Conservation (phyloP, 352 stramenopile genomes). For the Peronospora farinosa region DNA sequence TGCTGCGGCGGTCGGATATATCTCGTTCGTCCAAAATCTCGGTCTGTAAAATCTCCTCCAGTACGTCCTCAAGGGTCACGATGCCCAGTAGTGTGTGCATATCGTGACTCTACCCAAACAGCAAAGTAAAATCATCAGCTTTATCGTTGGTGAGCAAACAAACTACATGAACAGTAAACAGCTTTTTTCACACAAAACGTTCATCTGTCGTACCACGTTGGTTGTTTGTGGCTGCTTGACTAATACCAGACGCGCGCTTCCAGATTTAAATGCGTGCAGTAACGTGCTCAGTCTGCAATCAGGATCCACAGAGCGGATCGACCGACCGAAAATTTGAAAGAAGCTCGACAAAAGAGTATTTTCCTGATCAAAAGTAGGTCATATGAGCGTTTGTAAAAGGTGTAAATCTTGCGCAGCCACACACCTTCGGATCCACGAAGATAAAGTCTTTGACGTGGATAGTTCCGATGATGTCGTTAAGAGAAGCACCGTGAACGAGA, state of each 20-base stretch:
- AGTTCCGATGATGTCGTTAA: conserved; percentile 93
- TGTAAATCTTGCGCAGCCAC: conserved; percentile 18
- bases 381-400: conserved; percentile 33
- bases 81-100: conserved; percentile 93
- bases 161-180: background rate
- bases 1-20: conserved; percentile 28
- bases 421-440: conserved; percentile 95
- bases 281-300: conserved; percentile 91
- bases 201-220: conserved; percentile 16
- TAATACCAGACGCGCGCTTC: conserved; percentile 90
- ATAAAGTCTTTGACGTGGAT: conserved; percentile 99
- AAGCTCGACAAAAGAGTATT: conserved; percentile 56
- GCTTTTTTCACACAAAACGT: background rate
- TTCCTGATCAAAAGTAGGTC: conserved; percentile 31
- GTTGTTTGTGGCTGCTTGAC: conserved; percentile 89
- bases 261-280: conserved; percentile 91
- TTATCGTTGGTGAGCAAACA: background rate
- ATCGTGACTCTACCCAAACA: conserved; percentile 55
- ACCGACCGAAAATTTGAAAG: conserved; percentile 61
- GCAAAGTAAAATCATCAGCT: background rate
- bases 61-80: conserved; percentile 97
- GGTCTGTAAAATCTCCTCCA: conserved; percentile 95
- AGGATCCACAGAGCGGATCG: conserved; percentile 75
- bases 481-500: conserved; percentile 76
- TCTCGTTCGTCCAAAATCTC: conserved; percentile 97